These are phyloP conservation scores for Xerocomus minutiporus DNA, from an alignment of 1,284 basidiomycete species.

Conservation along the genomic window DNA sequence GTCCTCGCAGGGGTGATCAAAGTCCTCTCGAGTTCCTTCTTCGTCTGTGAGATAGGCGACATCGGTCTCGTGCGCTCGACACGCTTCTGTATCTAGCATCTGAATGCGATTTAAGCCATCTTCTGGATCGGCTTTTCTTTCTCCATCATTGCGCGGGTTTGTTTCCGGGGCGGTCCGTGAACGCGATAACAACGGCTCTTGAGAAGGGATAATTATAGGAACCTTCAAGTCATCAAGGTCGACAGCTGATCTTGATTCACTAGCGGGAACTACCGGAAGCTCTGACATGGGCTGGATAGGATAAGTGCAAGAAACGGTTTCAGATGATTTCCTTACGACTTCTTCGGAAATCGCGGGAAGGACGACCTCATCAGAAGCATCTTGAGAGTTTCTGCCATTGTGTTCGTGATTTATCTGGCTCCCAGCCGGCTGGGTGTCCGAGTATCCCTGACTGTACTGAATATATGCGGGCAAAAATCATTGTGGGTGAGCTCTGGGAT, in stretches of 20 bases:
- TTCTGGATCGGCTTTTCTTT: not conserved
- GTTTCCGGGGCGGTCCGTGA: not conserved
- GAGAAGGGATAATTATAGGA: not conserved
- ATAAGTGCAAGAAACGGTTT: slow-evolving; percentile 4
- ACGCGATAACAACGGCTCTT: not conserved
- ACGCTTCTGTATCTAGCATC: not conserved
- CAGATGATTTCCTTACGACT: slow-evolving; percentile 11
- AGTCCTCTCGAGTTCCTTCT: slow-evolving; percentile 3
- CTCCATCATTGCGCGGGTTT: not conserved
- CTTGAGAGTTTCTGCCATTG: not conserved
- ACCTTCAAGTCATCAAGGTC: not conserved
- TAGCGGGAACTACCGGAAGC: not conserved
- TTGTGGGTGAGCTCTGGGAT: not conserved
- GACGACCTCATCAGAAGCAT: not conserved
- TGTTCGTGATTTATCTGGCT: not conserved
- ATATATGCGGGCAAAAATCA: slow-evolving; percentile 23
- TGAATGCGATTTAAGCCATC: not conserved
- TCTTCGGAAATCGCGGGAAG: not conserved
- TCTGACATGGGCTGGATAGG: slow-evolving; percentile 5
- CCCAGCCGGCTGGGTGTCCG: not conserved
- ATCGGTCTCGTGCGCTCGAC: not conserved
- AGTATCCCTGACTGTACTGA: slow-evolving; percentile 5
- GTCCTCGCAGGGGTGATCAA: slow-evolving; percentile 5
- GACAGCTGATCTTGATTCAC: not conserved
- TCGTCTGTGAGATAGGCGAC: not conserved